A percentile compares a stretch with the other conserved stretches of the same genome.
phyloP scores from a whole-genome alignment of 1,284 basidiomycete genomes.

The Amylostereum areolatum region DNA sequence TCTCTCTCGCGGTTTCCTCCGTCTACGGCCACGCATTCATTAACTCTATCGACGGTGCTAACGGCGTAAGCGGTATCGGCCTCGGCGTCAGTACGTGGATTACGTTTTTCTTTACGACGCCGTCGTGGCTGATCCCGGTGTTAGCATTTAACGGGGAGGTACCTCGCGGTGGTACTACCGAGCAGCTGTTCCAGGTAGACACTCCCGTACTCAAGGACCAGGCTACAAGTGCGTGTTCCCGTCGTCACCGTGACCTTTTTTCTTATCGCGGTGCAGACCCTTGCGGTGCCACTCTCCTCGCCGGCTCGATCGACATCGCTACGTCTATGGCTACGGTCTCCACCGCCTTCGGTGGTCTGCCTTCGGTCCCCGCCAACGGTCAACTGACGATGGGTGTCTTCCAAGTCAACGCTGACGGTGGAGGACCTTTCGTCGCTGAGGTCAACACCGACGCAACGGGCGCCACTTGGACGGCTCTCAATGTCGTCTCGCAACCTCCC shows the following conservation, averaged over 20 bases:
- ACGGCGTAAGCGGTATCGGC: neutral
- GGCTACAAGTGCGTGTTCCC: neutral
- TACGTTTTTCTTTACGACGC: neutral
- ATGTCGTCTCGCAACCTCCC: constrained; percentile 2
- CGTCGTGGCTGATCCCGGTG: neutral
- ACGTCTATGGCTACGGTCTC: neutral
- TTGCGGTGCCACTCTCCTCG: constrained; percentile 2
- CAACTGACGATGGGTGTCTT: constrained; percentile 1
- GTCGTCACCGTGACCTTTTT: neutral
- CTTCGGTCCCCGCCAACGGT: constrained; percentile 1
- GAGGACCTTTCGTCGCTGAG: constrained; percentile 5
- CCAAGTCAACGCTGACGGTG: constrained; percentile 5
- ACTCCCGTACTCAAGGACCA: constrained; percentile 4
- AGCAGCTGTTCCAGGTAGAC: constrained; percentile 6
- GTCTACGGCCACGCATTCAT: constrained; percentile 5
- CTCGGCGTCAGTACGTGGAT: constrained; percentile 3
- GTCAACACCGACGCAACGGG: constrained; percentile 4
- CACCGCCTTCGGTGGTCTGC: neutral
- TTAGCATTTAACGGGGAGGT: constrained; percentile 1
- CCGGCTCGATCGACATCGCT: constrained; percentile 1
- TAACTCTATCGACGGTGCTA: neutral
- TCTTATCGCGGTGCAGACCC: constrained; percentile 1
- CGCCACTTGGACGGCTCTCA: constrained; percentile 1
- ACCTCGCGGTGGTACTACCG: neutral
- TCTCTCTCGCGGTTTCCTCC: constrained; percentile 1